These are phyloP conservation scores for Lagenidium giganteum DNA, from an alignment of 352 stramenopile species.

Conservation along the genomic window DNA sequence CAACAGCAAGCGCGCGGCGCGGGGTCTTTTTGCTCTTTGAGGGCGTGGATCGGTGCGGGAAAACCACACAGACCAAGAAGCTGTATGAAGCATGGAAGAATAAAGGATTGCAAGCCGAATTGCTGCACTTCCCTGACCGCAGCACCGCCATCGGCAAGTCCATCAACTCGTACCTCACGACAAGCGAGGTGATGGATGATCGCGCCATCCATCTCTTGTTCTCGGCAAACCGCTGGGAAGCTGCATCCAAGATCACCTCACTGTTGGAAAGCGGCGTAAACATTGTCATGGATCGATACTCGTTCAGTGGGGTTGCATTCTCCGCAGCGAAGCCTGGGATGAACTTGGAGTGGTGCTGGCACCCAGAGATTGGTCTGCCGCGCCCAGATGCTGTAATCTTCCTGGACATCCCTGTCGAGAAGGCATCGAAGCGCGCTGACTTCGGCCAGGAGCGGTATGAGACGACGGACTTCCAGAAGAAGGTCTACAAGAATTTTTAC, in stretches of 20 bases:
- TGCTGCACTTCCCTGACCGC: conserved; percentile 81
- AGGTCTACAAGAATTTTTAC: conserved; percentile 81
- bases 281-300: conserved; percentile 96
- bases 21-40: conserved; percentile 99
- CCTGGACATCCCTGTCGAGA: conserved; percentile 92
- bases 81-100: conserved; percentile 65
- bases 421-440: conserved; percentile 85
- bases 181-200: conserved; percentile 91
- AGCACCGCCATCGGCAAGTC: conserved; percentile 92
- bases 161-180: conserved; percentile 97
- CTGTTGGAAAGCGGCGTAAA: conserved; percentile 81
- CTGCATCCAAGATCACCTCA: conserved; percentile 61
- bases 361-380: conserved; percentile 95
- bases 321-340: conserved; percentile 94
- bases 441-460: conserved; percentile 94
- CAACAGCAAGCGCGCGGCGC: no score
- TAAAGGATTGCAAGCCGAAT: conserved; percentile 21
- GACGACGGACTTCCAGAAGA: conserved; percentile 81
- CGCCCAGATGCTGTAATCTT: conserved; percentile 97
- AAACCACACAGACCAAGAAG: conserved; percentile 97
- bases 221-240: conserved; percentile 99
- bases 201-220: conserved; percentile 98
- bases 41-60: conserved; percentile 98
- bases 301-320: conserved; percentile 98
- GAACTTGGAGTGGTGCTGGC: conserved; percentile 96